A percentile compares a stretch with the other conserved stretches of the same genome.
Evolutionary conservation across 2,329 filamentous ascomycete species (phyloP).

Genomic region (Phyllosticta paracitricarpa): DNA sequence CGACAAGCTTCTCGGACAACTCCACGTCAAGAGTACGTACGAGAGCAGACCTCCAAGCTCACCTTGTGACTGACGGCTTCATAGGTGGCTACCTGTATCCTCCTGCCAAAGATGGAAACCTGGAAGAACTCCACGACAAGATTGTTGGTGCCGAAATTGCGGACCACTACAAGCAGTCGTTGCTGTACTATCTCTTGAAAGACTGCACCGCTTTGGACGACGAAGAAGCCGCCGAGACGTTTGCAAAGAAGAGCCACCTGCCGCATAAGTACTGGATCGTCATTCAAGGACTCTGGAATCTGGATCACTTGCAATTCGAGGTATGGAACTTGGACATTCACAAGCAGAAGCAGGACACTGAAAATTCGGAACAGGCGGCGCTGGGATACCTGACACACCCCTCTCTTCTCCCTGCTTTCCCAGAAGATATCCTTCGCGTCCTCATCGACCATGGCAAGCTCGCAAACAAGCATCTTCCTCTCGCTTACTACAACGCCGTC

Average conservation of each 20-base stretch:
- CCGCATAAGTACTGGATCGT: slow-evolving; percentile 70
- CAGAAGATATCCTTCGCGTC: slow-evolving; percentile 67
- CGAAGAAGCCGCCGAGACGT: slow-evolving; percentile 44
- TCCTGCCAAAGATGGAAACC: slow-evolving; percentile 56
- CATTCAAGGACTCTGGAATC: slow-evolving; percentile 71
- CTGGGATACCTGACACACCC: slow-evolving; percentile 71
- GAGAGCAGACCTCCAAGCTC: slow-evolving; percentile 10
- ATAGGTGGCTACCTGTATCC: slow-evolving; percentile 59
- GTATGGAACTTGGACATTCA: slow-evolving; percentile 18
- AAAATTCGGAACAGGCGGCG: slow-evolving; percentile 31
- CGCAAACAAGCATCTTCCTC: slow-evolving; percentile 51
- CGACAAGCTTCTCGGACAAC: slow-evolving; percentile 61
- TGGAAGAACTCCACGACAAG: slow-evolving; percentile 60
- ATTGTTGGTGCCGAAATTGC: slow-evolving; percentile 57
- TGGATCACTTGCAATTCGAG: slow-evolving; percentile 60
- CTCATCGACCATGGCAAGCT: slow-evolving; percentile 51
- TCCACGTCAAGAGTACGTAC: slow-evolving; percentile 58
- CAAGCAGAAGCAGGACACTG: slow-evolving; percentile 27
- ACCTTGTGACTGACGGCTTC: slow-evolving; percentile 2
- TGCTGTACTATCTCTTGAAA: slow-evolving; percentile 75
- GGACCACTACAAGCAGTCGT: slow-evolving; percentile 68
- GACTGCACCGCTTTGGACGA: slow-evolving; percentile 47
- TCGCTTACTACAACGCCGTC: slow-evolving; percentile 70
- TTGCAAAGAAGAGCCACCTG: slow-evolving; percentile 54
- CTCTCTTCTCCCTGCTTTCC: slow-evolving; percentile 68